Conservation (phyloP, 306 rosid genomes). For the Dryas alaskensis region DNA sequence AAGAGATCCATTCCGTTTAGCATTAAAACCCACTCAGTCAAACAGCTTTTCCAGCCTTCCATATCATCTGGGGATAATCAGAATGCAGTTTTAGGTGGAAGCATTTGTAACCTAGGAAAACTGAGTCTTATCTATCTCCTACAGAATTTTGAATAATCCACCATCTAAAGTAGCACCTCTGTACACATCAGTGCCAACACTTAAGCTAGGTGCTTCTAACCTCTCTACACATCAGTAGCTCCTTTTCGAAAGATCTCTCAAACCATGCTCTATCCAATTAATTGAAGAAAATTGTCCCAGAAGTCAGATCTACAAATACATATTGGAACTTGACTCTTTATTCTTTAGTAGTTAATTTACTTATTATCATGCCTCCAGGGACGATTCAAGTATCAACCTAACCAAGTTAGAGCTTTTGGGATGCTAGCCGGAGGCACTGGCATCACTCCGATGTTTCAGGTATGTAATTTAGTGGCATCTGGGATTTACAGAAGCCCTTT, state of each 20-base stretch:
- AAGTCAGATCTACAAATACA: not conserved
- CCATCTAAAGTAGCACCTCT: not conserved
- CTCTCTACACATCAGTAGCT: not conserved
- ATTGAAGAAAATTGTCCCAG: not conserved
- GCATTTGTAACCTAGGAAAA: not conserved
- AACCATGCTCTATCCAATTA: not conserved
- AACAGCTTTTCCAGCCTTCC: not conserved
- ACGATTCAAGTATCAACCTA: slow-evolving; percentile 61
- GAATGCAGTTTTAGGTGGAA: not conserved
- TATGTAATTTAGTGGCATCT: slow-evolving; percentile 13
- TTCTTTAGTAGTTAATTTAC: not conserved
- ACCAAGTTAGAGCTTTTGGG: slow-evolving; percentile 62
- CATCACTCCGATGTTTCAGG: slow-evolving; percentile 94
- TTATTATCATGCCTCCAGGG: slow-evolving; percentile 40
- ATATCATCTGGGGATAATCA: not conserved
- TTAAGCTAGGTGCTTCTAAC: not conserved
- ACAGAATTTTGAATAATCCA: not conserved
- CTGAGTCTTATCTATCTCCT: not conserved
- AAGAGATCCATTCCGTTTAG: not conserved
- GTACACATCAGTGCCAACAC: not conserved
- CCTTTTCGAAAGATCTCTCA: not conserved
- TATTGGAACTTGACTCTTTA: not conserved
- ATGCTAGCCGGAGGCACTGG: slow-evolving; percentile 90
- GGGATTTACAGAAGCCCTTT: not conserved
- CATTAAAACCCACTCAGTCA: not conserved